phyloP scores from a whole-genome alignment of 257 asterid species.

The Ophiorrhiza pumila region DNA sequence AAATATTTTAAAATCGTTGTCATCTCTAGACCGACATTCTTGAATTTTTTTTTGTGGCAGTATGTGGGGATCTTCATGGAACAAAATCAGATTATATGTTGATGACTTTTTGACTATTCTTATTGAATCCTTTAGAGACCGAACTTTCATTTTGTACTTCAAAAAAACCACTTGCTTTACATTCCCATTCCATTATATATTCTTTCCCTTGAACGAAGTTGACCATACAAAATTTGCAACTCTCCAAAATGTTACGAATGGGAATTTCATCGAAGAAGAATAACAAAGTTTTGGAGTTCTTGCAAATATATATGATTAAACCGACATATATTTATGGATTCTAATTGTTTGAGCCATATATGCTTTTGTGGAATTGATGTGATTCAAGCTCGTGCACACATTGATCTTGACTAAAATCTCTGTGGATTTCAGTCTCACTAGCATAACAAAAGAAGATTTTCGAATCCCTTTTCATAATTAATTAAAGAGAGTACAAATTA shows the following conservation, averaged over 20 bases:
- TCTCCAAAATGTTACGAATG: not conserved
- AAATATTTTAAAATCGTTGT: not conserved
- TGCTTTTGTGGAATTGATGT: too few relatives aligned
- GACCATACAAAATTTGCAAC: not conserved
- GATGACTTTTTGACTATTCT: not conserved
- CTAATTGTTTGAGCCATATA: too few relatives aligned
- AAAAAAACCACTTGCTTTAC: conserved; percentile 5
- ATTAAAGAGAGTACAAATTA: too few relatives aligned
- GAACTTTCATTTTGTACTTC: not conserved
- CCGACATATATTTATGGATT: not conserved
- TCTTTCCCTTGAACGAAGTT: not conserved
- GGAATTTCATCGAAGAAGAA: not conserved
- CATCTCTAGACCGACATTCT: not conserved
- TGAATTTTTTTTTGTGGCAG: not conserved
- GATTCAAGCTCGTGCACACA: not conserved
- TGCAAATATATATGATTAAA: not conserved
- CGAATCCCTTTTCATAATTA: too few relatives aligned
- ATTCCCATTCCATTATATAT: not conserved
- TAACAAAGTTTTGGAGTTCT: not conserved
- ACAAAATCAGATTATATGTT: not conserved
- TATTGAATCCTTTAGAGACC: not conserved
- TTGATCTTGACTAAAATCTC: not conserved
- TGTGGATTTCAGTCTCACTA: not conserved
- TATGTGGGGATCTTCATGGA: not conserved
- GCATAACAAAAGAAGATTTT: not conserved